These are phyloP conservation scores for Backusella mclennaniae DNA, from an alignment of 192 early-diverging fungal genomes.

Conservation along the genomic window DNA sequence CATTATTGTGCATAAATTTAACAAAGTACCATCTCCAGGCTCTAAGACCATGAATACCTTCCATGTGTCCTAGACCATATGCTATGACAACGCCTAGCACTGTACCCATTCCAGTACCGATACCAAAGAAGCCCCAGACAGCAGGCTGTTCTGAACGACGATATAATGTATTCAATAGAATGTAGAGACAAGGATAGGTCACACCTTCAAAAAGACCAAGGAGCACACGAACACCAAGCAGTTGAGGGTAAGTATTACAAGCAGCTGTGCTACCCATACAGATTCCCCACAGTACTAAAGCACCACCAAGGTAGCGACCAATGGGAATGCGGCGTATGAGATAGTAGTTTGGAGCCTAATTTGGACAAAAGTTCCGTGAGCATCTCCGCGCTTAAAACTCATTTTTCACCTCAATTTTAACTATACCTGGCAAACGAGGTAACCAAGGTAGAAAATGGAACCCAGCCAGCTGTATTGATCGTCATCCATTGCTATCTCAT, in stretches of 20 bases:
- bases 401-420: not conserved
- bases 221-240: constrained; percentile 22
- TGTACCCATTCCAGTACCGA: constrained; percentile 17
- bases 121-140: constrained; percentile 3
- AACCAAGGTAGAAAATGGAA: constrained; percentile 36
- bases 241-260: constrained; percentile 14
- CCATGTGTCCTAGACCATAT: constrained; percentile 18
- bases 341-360: constrained; percentile 6
- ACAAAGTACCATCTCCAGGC: constrained; percentile 30
- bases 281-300: constrained; percentile 20
- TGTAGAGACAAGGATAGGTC: constrained; percentile 17
- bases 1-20: not conserved
- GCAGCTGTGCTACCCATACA: constrained; percentile 7
- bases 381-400: not conserved
- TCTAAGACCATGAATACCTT: not conserved
- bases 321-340: not conserved
- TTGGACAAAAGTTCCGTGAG: not conserved
- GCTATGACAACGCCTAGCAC: constrained; percentile 11
- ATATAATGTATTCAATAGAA: constrained; percentile 20
- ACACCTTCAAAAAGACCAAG: constrained; percentile 25
- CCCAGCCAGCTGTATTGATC: constrained; percentile 19
- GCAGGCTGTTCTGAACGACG: constrained; percentile 18
- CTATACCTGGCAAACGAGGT: constrained; percentile 20
- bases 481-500: constrained; percentile 8
- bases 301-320: constrained; percentile 11